phyloP scores from a whole-genome alignment of 345 rosid species.

The Populus nigra region DNA sequence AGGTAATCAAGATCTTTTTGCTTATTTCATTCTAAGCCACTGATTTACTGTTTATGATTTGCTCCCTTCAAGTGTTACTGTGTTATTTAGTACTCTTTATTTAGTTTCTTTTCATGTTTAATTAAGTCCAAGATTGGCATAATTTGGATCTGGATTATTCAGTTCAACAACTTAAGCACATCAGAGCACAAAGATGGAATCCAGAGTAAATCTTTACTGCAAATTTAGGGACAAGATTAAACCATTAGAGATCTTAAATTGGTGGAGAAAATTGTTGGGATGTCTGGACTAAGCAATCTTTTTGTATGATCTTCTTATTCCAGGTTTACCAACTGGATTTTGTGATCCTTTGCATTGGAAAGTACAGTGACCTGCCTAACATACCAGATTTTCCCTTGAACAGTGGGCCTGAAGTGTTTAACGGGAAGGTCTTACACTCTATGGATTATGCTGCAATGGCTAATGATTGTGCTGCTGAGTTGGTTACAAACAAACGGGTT shows the following conservation, averaged over 20 bases:
- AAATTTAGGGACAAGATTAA: not conserved
- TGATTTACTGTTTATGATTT: not conserved
- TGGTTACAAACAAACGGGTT: slow-evolving; percentile 27
- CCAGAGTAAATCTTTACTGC: no score
- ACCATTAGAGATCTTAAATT: not conserved
- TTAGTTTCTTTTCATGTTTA: not conserved
- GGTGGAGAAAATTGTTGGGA: no score
- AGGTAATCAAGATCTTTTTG: slow-evolving; percentile 14
- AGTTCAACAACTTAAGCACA: no score
- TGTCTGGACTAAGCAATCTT: not conserved
- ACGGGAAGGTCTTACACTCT: slow-evolving; percentile 37
- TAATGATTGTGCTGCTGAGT: slow-evolving; percentile 15
- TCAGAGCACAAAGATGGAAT: no score
- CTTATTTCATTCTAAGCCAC: no score
- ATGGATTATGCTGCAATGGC: slow-evolving; percentile 39
- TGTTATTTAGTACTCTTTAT: not conserved
- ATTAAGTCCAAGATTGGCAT: not conserved
- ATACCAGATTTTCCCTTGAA: slow-evolving; percentile 25
- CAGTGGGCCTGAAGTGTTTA: slow-evolving; percentile 37
- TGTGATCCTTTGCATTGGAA: slow-evolving; percentile 39
- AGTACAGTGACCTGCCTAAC: slow-evolving; percentile 37
- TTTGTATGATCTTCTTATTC: not conserved
- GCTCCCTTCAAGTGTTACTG: no score
- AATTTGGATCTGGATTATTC: no score
- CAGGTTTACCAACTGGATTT: slow-evolving; percentile 39